Base-by-base conservation (phyloP, 176 grass and related monocot species). In the Coix lacrymajobi region DNA sequence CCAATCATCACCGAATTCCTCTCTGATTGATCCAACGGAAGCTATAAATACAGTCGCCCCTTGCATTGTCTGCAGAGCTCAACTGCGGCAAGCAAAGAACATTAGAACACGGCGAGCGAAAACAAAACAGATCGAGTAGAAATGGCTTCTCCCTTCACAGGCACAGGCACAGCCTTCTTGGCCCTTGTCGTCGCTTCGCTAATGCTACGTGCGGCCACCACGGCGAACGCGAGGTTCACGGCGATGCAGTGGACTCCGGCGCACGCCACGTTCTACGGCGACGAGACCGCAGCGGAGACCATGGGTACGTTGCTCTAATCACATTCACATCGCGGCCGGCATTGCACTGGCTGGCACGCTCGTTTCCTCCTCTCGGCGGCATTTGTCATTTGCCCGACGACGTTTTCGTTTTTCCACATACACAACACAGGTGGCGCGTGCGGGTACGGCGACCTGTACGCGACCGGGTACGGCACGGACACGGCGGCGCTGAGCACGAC, bases 381-480 rank as follows among this genome's bases (percentile, higher is more conserved):
- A 17, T 30, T 32, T 67, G 4, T n/a, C 44, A 17, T 24, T 64
- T n/a, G n/a, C n/a, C n/a, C n/a, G n/a, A n/a, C n/a, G n/a, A n/a
- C n/a, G n/a, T n/a, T n/a, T n/a, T n/a, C n/a, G n/a, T n/a, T n/a
- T n/a, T n/a, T n/a, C n/a, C n/a, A n/a, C n/a, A n/a, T n/a, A n/a
- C n/a, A n/a, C n/a, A n/a, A n/a, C n/a, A n/a, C 85, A 98, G 96
- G 87, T 9, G 93, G 96, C 16, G 96, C 91, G 36, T 98, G 93
- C 60, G 93, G 96, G 15, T 95, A 93, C 82, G 91, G 87, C 25
- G 79, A 90, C 71, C 75, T 92, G 48, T 82, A 76, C 82, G 56
- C 75, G 26, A 75, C 75, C 3, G 82, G 92, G 39, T 93, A 97
- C 64, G 90, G 96, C 60, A 86, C 82, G 13, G 71, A 87, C 83